Conservation (phyloP, 805 yeast species). For the Jamesozyma spencerorum region DNA sequence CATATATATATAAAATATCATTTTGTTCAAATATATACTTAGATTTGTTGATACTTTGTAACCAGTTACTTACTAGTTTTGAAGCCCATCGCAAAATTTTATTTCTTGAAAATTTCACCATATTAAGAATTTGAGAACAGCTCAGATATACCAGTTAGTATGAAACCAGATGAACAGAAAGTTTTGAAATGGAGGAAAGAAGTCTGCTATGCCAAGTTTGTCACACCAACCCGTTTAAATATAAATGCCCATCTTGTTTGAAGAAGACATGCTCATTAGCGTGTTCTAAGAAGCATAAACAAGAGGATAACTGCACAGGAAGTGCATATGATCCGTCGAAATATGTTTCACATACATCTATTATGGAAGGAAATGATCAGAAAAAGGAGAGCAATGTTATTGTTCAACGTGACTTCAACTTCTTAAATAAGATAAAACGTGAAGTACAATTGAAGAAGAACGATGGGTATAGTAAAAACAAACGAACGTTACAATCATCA, state of each 20-base stretch:
- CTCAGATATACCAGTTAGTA: too few relatives aligned
- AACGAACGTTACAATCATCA: slow-evolving; percentile 31
- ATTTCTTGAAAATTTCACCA: too few relatives aligned
- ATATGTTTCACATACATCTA: slow-evolving; percentile 42
- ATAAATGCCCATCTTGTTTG: slow-evolving; percentile 75
- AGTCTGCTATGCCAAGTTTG: slow-evolving; percentile 38
- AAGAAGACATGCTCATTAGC: slow-evolving; percentile 55
- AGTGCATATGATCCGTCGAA: slow-evolving; percentile 44
- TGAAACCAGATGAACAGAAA: too few relatives aligned
- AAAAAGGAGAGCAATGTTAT: slow-evolving; percentile 32
- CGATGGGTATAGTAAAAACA: slow-evolving; percentile 40
- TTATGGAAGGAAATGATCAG: slow-evolving; percentile 32
- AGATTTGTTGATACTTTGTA: too few relatives aligned
- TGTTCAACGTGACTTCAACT: slow-evolving; percentile 78
- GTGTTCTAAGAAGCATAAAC: slow-evolving; percentile 68
- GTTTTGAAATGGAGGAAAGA: slow-evolving; percentile 4
- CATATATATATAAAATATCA: too few relatives aligned
- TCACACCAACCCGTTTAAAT: slow-evolving; percentile 38
- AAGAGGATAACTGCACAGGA: slow-evolving; percentile 56
- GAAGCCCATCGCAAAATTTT: too few relatives aligned
- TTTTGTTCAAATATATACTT: too few relatives aligned
- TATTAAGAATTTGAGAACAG: too few relatives aligned
- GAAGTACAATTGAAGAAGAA: slow-evolving; percentile 47
- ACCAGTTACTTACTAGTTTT: too few relatives aligned
- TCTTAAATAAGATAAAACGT: slow-evolving; percentile 52